Conservation (phyloP, 2,329 filamentous ascomycete genomes). For the Penicillium rolfsii region DNA sequence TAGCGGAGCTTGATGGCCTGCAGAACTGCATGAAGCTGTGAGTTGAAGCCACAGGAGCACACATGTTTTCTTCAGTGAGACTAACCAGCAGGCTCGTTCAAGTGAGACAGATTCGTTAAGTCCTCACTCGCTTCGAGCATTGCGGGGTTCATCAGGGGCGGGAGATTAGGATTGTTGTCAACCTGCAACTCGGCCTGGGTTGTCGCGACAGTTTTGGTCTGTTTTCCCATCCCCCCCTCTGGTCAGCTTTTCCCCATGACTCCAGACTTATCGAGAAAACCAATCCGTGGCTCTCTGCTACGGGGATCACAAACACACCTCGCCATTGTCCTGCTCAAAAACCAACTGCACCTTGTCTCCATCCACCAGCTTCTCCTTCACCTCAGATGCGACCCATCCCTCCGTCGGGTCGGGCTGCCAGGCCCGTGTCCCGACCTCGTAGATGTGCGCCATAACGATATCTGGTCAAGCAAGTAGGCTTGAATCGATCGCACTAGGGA, state of each 20-base stretch:
- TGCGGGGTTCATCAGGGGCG: conserved; percentile 94
- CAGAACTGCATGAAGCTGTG: conserved; percentile 64
- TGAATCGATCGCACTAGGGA: conserved; percentile 18
- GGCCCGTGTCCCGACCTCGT: conserved; percentile 94
- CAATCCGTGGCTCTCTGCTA: neutral
- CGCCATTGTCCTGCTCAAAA: conserved; percentile 89
- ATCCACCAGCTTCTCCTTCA: conserved; percentile 79
- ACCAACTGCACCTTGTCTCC: conserved; percentile 85
- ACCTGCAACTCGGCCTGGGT: conserved; percentile 75
- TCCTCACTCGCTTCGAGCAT: conserved; percentile 99
- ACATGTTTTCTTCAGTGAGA: conserved; percentile 9
- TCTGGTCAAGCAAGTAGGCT: conserved; percentile 10
- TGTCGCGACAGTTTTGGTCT: conserved; percentile 81
- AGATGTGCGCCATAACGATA: conserved; percentile 79
- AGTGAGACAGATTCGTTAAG: conserved; percentile 92
- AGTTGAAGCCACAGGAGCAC: conserved; percentile 21
- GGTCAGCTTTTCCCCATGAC: conserved; percentile 20
- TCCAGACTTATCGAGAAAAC: neutral
- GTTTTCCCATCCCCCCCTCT: conserved; percentile 17
- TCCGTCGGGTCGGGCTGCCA: conserved; percentile 97
- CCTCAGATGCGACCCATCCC: conserved; percentile 96
- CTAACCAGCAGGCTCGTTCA: conserved; percentile 96
- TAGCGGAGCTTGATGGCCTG: conserved; percentile 98
- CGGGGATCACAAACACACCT: conserved; percentile 60
- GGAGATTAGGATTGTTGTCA: conserved; percentile 75